Base-by-base conservation (phyloP, 495 filamentous ascomycete genomes). In the Tuber microsphaerosporum region DNA sequence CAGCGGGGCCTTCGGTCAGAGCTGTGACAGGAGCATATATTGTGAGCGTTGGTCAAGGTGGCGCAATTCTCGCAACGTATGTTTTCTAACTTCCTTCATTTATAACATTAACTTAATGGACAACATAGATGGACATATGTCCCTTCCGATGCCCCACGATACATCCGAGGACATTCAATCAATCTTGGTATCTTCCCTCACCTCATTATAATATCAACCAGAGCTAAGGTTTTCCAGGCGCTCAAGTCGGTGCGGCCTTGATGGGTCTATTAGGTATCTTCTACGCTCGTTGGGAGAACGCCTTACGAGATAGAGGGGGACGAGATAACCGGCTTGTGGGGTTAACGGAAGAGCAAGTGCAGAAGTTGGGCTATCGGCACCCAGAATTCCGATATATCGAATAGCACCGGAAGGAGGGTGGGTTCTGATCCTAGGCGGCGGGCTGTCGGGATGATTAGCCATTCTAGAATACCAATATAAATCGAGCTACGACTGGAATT, bases 141-240 rank as follows among this genome's bases (percentile, higher is more conserved):
- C n/a, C 81, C 77, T 1, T 75, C 72, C 44, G 88, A 90, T 37
- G 84, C 81, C 0, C 88, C 88, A 31, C 81, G 85, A 71, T 90
- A 88, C 79, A 81, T 79, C 72, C 87, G 82, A 44, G 89, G 89
- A 43, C 89, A 90, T 82, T 84, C 86, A 31, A 89, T 90, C 85
- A 90, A 90, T 80, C 82, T 90, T 37, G 84, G 77, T 69, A 74
- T 37, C 26, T 5, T 56, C 42, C 9, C 48, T 16, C 48, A 31
- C 65, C 48, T 37, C 2, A 46, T 34, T 43, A 37, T 43, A n/a
- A 56, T 41, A 31, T n/a, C 20, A 31, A 22, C 41, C 20, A n/a
- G 41, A 34, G 48, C 75, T 75, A 10, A 76, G 39, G 20, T 26
- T 34, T 43, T 70, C 22, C 12, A 76, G 75, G 74, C 43, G 86